These are phyloP conservation scores for Boechera divaricarpa DNA, from an alignment of 345 rosid species.

Conservation along the genomic window DNA sequence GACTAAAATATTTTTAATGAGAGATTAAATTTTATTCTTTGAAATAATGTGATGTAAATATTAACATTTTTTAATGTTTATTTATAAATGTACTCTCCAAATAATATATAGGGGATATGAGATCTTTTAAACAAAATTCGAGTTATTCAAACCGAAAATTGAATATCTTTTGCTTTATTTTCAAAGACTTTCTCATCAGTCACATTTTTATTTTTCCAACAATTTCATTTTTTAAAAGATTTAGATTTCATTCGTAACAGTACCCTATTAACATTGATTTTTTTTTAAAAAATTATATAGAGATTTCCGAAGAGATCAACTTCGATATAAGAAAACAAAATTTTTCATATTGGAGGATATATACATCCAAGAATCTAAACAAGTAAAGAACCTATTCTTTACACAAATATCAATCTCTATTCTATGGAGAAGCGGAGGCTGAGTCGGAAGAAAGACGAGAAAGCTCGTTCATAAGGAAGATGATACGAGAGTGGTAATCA, in stretches of 20 bases:
- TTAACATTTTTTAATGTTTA: too few relatives aligned
- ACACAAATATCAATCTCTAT: not conserved
- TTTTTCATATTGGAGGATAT: conserved; percentile 7
- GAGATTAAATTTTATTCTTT: too few relatives aligned
- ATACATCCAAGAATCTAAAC: conserved; percentile 29
- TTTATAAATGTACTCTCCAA: too few relatives aligned
- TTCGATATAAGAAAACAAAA: not conserved
- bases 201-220: not conserved
- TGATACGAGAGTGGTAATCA: conserved; percentile 60
- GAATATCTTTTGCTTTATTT: conserved; percentile 1
- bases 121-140: not conserved
- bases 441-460: conserved; percentile 48
- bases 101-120: too few relatives aligned
- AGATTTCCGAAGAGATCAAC: not conserved
- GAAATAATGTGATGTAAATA: too few relatives aligned
- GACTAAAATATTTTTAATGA: too few relatives aligned
- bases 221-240: too few relatives aligned
- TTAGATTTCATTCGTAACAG: too few relatives aligned
- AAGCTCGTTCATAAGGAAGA: conserved; percentile 68
- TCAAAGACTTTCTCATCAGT: conserved; percentile 3
- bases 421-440: conserved; percentile 30
- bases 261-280: too few relatives aligned
- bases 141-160: not conserved
- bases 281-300: too few relatives aligned
- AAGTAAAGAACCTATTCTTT: not conserved